Base-by-base conservation (phyloP, 148 eudicot species). In the Fagopyrum esculentum region DNA sequence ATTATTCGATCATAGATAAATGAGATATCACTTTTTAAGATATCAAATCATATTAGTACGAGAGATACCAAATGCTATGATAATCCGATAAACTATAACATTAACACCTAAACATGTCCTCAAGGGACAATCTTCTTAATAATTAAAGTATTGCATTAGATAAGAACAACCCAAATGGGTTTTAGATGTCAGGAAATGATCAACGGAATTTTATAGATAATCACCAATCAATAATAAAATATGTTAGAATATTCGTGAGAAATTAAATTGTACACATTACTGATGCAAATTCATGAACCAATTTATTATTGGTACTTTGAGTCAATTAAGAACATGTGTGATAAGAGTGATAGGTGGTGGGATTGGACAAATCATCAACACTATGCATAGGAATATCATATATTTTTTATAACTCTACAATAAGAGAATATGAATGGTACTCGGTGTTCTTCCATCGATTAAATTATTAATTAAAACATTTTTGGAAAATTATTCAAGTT, bases 301-400 rank as follows among this genome's bases (percentile, higher is more conserved):
- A 57, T 19, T 6, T 57, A 54, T 4, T 55, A 8, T 54, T 15
- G 16, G 40, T 35, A 54, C 16, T 54, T 54, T 54, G 59, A 16
- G 12, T 17, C 17, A 54, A 3, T 17, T 16, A 16, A 13, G 8
- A 6, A n/a, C 15, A 16, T 55, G 13, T 56, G 61, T 48, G 50
- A 35, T 35, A 35, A 35, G 40, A 35, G 40, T 56, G 1, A 11
- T 16, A n/a, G n/a, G 17, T 56, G 5, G 26, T 22, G 17, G 9
- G 63, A 55, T 3, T 55, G 1, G 60, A 55, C 60, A 16, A 55
- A 16, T 55, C 22, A 19, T 16, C 54, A 9, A 50, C 13, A 5
- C 9, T 57, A 29, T 17, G 63, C 63, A 57, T 57, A 57, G 63
- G 52, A 57, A 57, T 57, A 57, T 57, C 63, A 57, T 57, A n/a